Evolutionary conservation across 208 protist genomes (phyloP).

Genomic region (Wallacemonas sp.): DNA sequence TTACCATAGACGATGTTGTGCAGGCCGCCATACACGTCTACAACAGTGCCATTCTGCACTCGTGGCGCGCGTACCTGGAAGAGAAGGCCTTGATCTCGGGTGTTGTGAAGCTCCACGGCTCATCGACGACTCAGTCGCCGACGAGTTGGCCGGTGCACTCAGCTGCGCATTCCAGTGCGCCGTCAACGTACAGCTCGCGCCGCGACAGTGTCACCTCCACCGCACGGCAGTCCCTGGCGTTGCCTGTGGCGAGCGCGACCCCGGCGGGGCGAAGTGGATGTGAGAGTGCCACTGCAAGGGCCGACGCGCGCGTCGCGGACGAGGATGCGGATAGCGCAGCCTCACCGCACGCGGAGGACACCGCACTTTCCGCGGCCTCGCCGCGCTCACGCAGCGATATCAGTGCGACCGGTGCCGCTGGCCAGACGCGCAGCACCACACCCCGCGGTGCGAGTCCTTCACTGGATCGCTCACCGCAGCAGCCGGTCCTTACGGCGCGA

Average conservation of each 20-base stretch:
- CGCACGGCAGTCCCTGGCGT: neutral
- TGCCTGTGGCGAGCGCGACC: neutral
- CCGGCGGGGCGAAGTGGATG: neutral
- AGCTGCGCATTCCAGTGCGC: neutral
- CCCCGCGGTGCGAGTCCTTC: neutral
- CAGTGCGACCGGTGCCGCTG: too few relatives aligned
- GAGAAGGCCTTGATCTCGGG: neutral
- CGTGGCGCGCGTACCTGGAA: slow-evolving; percentile 1
- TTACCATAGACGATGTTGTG: slow-evolving; percentile 7
- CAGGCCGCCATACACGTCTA: neutral
- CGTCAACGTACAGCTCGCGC: neutral
- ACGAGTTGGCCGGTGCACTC: neutral
- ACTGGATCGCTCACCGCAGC: slow-evolving; percentile 1
- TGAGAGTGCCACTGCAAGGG: too few relatives aligned
- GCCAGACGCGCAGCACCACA: too few relatives aligned
- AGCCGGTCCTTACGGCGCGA: slow-evolving; percentile 1
- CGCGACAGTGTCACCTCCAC: neutral
- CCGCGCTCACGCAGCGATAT: too few relatives aligned
- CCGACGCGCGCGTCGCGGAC: too few relatives aligned
- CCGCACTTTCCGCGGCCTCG: too few relatives aligned
- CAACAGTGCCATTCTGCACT: neutral
- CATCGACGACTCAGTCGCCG: neutral
- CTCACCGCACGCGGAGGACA: too few relatives aligned
- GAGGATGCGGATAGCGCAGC: too few relatives aligned
- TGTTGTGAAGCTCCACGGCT: neutral